Evolutionary conservation across 2,329 filamentous ascomycete genomes (phyloP).

Genomic region (Aureobasidium lini): DNA sequence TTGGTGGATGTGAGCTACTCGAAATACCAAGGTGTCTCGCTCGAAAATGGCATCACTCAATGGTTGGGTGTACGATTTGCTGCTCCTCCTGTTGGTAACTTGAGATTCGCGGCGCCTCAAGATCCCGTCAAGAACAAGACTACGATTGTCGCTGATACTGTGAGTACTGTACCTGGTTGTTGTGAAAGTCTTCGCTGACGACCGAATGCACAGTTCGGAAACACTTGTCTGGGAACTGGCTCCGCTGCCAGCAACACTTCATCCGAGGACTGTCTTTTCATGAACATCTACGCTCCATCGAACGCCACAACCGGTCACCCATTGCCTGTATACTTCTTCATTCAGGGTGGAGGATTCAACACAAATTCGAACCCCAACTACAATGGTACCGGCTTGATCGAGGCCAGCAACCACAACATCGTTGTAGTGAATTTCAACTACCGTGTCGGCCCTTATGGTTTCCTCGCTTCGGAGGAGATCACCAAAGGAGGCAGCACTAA

Average conservation of each 20-base stretch:
- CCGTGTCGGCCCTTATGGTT: slow-evolving; percentile 66
- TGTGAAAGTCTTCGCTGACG: background rate
- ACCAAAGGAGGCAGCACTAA: slow-evolving; percentile 49
- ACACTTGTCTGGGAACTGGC: slow-evolving; percentile 30
- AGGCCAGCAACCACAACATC: slow-evolving; percentile 52
- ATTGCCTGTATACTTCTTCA: slow-evolving; percentile 58
- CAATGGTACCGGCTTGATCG: slow-evolving; percentile 55
- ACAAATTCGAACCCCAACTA: slow-evolving; percentile 42
- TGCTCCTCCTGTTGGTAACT: slow-evolving; percentile 55
- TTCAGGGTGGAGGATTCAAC: slow-evolving; percentile 43
- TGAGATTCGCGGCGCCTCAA: slow-evolving; percentile 61
- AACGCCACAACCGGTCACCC: slow-evolving; percentile 42
- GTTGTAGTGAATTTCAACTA: slow-evolving; percentile 70
- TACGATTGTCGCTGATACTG: slow-evolving; percentile 49
- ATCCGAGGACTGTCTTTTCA: slow-evolving; percentile 62
- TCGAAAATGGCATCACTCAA: slow-evolving; percentile 53
- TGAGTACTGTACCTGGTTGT: slow-evolving; percentile 24
- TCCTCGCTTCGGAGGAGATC: slow-evolving; percentile 55
- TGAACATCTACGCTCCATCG: slow-evolving; percentile 57
- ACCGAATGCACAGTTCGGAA: slow-evolving; percentile 22
- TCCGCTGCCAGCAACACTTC: slow-evolving; percentile 26
- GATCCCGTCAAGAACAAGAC: slow-evolving; percentile 47
- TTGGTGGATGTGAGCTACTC: slow-evolving; percentile 60
- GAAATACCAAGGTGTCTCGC: slow-evolving; percentile 52
- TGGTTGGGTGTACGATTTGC: slow-evolving; percentile 74